Evolutionary conservation across 306 rosid genomes (phyloP), one percentile per base, ranked within the genome.

Genomic region (Bauhinia variegata): DNA sequence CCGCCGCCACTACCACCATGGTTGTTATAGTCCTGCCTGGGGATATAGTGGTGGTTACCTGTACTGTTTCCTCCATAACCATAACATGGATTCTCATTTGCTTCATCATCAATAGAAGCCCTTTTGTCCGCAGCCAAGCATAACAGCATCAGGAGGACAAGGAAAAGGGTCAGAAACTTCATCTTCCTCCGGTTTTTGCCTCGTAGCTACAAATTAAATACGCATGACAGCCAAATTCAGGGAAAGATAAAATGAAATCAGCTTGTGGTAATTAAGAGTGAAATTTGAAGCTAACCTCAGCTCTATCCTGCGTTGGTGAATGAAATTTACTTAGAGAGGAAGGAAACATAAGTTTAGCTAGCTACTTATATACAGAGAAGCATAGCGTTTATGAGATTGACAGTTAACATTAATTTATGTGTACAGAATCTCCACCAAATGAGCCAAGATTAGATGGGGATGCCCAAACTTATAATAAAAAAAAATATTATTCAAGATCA

Each of bases 31-130:
- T 76, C 61, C 15, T 67, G 47, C 49, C 73, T 36, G 10, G 76
- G 85, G 15, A 76, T 67, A 18, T 61, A 43, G 60, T 67, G 79
- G 44, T 76, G 85, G 43, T 68, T 67, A 23, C 43, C 68, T 30
- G 39, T 68, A 36, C 34, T 47, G 41, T 18, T 44, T 52, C 64
- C 56, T 38, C 72, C 38, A 23, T 41, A 32, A 30, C 63, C 66
- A 9, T 52, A 19, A 38, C 44, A 31, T 12, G 47, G 46, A 56
- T 49, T 44, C 4, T 67, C 49, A 10, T 61, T n/a, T n/a, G n/a
- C n/a, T n/a, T n/a, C 54, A 34, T 34, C 52, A 8, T 60, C 72
- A 5, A 1, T 8, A 11, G 15, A 34, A 2, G 0, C 37, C 18
- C 17, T 71, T n/a, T 31, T 53, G 10, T 44, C 51, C 4, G 2